phyloP scores from a whole-genome alignment of 345 rosid species.

The Euphorbia peplus region DNA sequence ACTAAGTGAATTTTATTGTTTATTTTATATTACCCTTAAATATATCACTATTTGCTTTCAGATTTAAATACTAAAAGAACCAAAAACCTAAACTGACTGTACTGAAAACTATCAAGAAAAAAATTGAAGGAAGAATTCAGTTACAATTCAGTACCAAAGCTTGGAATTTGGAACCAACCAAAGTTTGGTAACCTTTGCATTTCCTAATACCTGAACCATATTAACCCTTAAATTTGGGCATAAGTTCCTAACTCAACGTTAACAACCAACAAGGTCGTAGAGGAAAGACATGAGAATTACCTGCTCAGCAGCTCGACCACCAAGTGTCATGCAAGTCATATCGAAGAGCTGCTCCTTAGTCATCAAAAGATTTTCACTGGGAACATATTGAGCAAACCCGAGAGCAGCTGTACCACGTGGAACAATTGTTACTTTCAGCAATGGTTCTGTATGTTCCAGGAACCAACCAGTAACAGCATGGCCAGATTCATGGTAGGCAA shows the following conservation, averaged over 20 bases:
- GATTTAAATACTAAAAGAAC: no score
- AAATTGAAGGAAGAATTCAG: not conserved
- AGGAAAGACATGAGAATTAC: constrained; percentile 24
- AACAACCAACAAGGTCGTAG: not conserved
- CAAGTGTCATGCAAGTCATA: constrained; percentile 96
- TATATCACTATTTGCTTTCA: no score
- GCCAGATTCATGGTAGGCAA: constrained; percentile 96
- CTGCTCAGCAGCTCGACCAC: constrained; percentile 99
- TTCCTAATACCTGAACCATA: not conserved
- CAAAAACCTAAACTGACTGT: no score
- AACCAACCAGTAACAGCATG: constrained; percentile 97
- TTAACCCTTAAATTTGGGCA: not conserved
- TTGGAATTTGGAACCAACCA: not conserved
- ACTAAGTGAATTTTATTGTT: no score
- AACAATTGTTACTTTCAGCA: constrained; percentile 90
- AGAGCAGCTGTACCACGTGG: constrained; percentile 98
- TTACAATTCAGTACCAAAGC: not conserved
- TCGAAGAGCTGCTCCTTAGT: constrained; percentile 96
- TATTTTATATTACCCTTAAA: no score
- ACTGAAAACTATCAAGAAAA: not conserved
- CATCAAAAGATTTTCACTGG: constrained; percentile 91
- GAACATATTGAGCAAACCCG: constrained; percentile 95
- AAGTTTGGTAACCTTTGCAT: not conserved
- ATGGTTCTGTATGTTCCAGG: constrained; percentile 94
- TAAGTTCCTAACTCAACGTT: not conserved